Evolutionary conservation across 257 asterid genomes (phyloP), one percentile per base, ranked within the genome.

Genomic region (Solanum neorickii): DNA sequence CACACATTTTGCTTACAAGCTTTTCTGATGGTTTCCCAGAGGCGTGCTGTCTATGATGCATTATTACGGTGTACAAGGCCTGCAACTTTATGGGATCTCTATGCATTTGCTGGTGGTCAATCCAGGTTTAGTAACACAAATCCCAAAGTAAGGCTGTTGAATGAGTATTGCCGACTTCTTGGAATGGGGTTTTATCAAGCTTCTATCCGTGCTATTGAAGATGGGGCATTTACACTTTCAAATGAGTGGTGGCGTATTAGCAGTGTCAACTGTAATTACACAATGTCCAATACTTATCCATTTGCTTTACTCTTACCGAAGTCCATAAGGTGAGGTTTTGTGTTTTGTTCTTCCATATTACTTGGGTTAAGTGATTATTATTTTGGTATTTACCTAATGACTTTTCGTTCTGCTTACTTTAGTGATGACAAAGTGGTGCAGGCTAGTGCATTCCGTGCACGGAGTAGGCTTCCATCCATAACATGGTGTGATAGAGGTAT

Each of bases 171-270:
- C 88, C 95, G 99, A 90, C 98, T 97, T 92, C 98, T 97, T 49
- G 98, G 98, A 65, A 85, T 94, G 86, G 92, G 91, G 60, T 87
- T 98, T 78, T 87, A 78, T 88, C 88, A 77, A 87, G 98, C 96
- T 70, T 93, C 96, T 82, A 56, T 91, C 75, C 90, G 87, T 85
- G 89, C 92, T 75, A 88, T 94, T 87, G 98, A 97, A 91, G 98
- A 97, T 86, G 97, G 93, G 83, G 93, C 98, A 78, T 97, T 90
- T 89, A 88, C 97, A 52, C 82, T 93, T 65, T 95, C 97, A 72
- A 95, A 94, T 91, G 95, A 94, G 86, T 88, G 92, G 94, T 97
- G 99, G 99, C 94, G 99, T 90, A 94, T 97, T 88, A 97, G 97
- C 92, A 89, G 89, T 75, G 92, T 93, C 88, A 97, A 97, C 88